phyloP scores from a whole-genome alignment of 768 basidiomycete species.

The Russula lepida region DNA sequence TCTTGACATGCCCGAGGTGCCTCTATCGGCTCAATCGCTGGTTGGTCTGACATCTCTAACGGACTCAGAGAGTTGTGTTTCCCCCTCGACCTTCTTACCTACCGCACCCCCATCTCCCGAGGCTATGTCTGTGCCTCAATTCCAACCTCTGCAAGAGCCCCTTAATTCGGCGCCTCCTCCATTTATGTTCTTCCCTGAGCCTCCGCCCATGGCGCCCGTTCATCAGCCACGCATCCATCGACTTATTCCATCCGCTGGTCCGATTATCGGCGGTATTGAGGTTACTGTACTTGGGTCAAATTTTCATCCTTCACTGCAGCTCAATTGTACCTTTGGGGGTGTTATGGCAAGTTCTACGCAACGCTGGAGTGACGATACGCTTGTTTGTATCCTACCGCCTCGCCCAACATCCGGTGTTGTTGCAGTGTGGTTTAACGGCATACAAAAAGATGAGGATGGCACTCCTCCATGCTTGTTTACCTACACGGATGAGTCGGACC shows the following conservation, averaged over 20 bases:
- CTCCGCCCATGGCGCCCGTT: conserved; percentile 39
- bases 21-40: not conserved
- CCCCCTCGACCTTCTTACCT: conserved; percentile 20
- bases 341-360: conserved; percentile 74
- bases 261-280: conserved; percentile 88
- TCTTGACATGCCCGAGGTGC: conserved; percentile 8
- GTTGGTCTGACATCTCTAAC: not conserved
- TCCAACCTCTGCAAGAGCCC: conserved; percentile 12
- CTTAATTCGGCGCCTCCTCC: conserved; percentile 16
- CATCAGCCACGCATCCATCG: conserved; percentile 73
- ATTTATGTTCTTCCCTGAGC: conserved; percentile 48
- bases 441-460: conserved; percentile 51
- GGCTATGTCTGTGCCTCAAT: conserved; percentile 9
- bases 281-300: conserved; percentile 89
- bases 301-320: conserved; percentile 65
- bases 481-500: conserved; percentile 84
- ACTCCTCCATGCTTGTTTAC: conserved; percentile 65
- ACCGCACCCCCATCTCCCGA: conserved; percentile 23
- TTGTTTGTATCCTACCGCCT: conserved; percentile 88
- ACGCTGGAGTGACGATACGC: conserved; percentile 86
- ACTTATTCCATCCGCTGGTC: conserved; percentile 75
- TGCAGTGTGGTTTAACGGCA: conserved; percentile 79
- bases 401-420: conserved; percentile 76
- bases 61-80: conserved; percentile 1
- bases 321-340: conserved; percentile 83